Evolutionary conservation across 2,329 filamentous ascomycete species (phyloP).

Genomic region (Xylaria sp.): DNA sequence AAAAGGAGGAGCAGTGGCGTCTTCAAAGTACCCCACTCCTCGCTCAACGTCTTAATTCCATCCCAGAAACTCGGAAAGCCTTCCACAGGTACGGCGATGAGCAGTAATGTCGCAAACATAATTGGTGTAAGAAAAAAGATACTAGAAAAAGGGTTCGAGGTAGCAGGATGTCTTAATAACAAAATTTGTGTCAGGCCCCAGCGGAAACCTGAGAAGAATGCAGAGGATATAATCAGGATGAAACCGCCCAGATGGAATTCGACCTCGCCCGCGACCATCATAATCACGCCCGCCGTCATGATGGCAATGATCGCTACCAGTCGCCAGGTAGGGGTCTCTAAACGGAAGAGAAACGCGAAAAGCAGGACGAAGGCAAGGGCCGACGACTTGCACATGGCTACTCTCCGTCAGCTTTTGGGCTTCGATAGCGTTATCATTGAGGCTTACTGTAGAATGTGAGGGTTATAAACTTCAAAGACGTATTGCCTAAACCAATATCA

Average conservation of each 20-base stretch:
- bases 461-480: conserved; percentile 92
- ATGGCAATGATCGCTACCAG: conserved; percentile 85
- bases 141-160: conserved; percentile 93
- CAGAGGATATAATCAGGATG: conserved; percentile 87
- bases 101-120: conserved; percentile 85
- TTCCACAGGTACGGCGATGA: conserved; percentile 85
- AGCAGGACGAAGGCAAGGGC: conserved; percentile 92
- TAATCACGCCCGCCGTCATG: conserved; percentile 92
- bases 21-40: conserved; percentile 69
- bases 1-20: conserved; percentile 81
- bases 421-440: not conserved
- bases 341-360: conserved; percentile 91
- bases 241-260: conserved; percentile 89
- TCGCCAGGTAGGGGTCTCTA: conserved; percentile 85
- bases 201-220: conserved; percentile 94
- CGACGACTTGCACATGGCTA: conserved; percentile 98
- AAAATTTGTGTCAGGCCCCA: conserved; percentile 99
- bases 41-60: conserved; percentile 68
- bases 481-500: conserved; percentile 95
- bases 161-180: conserved; percentile 89
- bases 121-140: conserved; percentile 97
- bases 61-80: conserved; percentile 71
- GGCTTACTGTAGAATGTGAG: conserved; percentile 89
- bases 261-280: conserved; percentile 98
- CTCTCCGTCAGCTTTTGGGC: conserved; percentile 7